Percentiles rank a stretch among this genome's conserved stretches.
These are phyloP conservation scores for Neurospora africana DNA, from an alignment of 495 filamentous ascomycete genomes.

Conservation along the genomic window DNA sequence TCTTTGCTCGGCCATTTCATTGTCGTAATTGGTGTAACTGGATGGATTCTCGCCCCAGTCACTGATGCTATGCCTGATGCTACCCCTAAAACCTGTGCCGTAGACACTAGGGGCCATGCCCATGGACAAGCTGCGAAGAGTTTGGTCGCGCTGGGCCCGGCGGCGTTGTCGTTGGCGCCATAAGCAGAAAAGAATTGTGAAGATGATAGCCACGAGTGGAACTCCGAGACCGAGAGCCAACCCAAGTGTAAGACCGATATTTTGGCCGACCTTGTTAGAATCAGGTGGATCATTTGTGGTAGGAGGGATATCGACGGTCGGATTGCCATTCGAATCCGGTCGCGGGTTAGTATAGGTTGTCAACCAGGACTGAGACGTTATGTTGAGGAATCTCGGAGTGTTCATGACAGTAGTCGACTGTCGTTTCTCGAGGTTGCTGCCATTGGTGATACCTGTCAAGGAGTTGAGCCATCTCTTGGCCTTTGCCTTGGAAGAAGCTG, in stretches of 20 bases:
- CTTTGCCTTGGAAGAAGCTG: not conserved
- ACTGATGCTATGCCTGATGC: slow-evolving; percentile 10
- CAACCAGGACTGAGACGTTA: slow-evolving; percentile 62
- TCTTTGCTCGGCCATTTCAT: slow-evolving; percentile 41
- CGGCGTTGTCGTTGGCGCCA: slow-evolving; percentile 41
- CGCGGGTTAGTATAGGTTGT: slow-evolving; percentile 54
- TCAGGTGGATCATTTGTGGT: not conserved
- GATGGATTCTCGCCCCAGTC: not conserved
- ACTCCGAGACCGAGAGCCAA: slow-evolving; percentile 69
- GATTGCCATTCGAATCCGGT: not conserved
- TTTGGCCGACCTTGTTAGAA: slow-evolving; percentile 1
- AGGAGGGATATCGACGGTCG: not conserved
- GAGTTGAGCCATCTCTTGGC: not conserved
- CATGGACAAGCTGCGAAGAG: slow-evolving; percentile 29
- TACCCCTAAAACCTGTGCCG: slow-evolving; percentile 12
- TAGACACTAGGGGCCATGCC: slow-evolving; percentile 14
- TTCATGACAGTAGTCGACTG: slow-evolving; percentile 26
- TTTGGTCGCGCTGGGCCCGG: slow-evolving; percentile 24
- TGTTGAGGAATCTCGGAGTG: slow-evolving; percentile 62
- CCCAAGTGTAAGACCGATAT: slow-evolving; percentile 43
- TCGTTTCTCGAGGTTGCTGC: slow-evolving; percentile 9
- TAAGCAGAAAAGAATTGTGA: slow-evolving; percentile 41
- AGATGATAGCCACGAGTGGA: slow-evolving; percentile 45
- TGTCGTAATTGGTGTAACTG: slow-evolving; percentile 14
- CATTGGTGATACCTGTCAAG: not conserved